A percentile compares a stretch with the other conserved stretches of the same genome.
Evolutionary conservation across 2,329 filamentous ascomycete species (phyloP).

Genomic region (Lachnellula willkommii): DNA sequence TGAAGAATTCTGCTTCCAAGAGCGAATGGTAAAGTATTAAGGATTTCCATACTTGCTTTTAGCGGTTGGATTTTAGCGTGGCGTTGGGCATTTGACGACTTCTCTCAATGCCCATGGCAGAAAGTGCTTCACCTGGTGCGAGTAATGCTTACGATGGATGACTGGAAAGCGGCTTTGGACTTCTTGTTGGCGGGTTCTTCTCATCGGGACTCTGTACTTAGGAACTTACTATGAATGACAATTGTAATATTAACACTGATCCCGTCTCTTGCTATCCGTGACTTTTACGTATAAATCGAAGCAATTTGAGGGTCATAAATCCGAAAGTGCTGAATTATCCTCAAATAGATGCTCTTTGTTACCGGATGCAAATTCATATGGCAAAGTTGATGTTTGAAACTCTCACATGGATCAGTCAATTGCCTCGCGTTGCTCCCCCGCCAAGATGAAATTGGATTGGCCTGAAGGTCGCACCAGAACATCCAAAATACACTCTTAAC

Average conservation of each 20-base stretch:
- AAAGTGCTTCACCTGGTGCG: constrained; percentile 41
- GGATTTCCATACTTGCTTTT: constrained; percentile 36
- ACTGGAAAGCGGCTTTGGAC: constrained; percentile 13
- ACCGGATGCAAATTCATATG: too few species aligned
- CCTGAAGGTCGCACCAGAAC: neutral
- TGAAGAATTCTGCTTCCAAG: constrained; percentile 23
- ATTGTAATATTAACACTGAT: constrained; percentile 4
- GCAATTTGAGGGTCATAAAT: too few species aligned
- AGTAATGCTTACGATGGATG: constrained; percentile 29
- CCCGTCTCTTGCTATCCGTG: too few species aligned
- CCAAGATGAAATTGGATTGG: neutral
- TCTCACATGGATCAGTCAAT: neutral
- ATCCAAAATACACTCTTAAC: too few species aligned
- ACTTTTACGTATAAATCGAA: too few species aligned
- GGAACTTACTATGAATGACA: constrained; percentile 5
- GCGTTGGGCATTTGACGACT: constrained; percentile 45
- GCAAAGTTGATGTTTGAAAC: neutral
- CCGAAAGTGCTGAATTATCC: too few species aligned
- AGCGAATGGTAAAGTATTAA: constrained; percentile 31
- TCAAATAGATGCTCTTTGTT: too few species aligned
- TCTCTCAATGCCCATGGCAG: constrained; percentile 43
- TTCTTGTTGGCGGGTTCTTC: constrained; percentile 8
- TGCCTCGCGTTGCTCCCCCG: neutral
- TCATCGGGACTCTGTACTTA: constrained; percentile 10
- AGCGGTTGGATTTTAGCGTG: constrained; percentile 46